Conservation (phyloP, 768 basidiomycete genomes). For the Rhodocollybia butyracea region DNA sequence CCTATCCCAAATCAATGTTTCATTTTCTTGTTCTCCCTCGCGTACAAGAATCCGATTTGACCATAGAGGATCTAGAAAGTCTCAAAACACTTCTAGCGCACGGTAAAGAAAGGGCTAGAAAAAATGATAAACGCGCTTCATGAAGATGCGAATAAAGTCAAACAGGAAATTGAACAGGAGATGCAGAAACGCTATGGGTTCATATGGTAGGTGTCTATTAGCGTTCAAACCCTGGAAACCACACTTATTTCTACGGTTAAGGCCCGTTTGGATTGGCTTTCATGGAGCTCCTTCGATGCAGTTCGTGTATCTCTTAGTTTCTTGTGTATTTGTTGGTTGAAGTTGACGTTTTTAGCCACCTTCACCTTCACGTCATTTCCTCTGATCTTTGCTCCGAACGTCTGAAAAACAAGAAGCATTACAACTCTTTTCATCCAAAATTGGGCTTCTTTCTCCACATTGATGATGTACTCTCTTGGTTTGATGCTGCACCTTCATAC, state of each 20-base stretch:
- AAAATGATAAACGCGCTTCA: slow-evolving; percentile 48
- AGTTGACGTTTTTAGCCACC: slow-evolving; percentile 47
- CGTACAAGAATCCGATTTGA: slow-evolving; percentile 28
- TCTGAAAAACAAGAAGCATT: slow-evolving; percentile 87
- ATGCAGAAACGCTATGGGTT: slow-evolving; percentile 76
- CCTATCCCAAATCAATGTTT: slow-evolving; percentile 79
- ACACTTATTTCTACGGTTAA: not conserved
- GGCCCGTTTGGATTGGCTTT: slow-evolving; percentile 69
- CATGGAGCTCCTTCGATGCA: slow-evolving; percentile 85
- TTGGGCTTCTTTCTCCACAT: slow-evolving; percentile 81
- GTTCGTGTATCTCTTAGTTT: slow-evolving; percentile 41
- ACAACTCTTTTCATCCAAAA: slow-evolving; percentile 87
- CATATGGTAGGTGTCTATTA: slow-evolving; percentile 49
- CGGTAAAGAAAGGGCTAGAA: slow-evolving; percentile 52
- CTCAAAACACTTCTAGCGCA: slow-evolving; percentile 54
- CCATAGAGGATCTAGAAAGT: slow-evolving; percentile 39
- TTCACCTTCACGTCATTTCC: slow-evolving; percentile 86
- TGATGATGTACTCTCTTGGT: slow-evolving; percentile 78
- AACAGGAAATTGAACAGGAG: slow-evolving; percentile 68
- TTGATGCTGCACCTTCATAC: slow-evolving; percentile 60
- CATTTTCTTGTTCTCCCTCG: slow-evolving; percentile 88
- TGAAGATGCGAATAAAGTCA: slow-evolving; percentile 53
- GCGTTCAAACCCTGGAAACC: not conserved
- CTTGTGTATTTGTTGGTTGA: not conserved
- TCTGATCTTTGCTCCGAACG: slow-evolving; percentile 65